Evolutionary conservation across 176 grass and related monocot genomes (phyloP), one percentile per base, ranked within the genome.

Genomic region (Oryza meridionalis): DNA sequence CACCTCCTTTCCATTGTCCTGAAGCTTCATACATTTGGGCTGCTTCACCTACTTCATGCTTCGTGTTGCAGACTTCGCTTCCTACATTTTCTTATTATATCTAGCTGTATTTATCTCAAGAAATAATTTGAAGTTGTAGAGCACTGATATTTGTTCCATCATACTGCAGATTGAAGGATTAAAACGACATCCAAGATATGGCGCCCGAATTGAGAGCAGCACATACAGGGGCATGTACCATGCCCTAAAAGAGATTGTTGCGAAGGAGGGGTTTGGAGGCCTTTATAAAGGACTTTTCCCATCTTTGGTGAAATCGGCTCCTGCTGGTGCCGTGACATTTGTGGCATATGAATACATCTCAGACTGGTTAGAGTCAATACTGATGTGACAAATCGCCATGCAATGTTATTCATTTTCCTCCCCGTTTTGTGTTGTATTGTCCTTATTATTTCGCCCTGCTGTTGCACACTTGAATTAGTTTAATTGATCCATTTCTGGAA

Each of bases 201-300:
- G 96, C 45, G 88, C 88, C 9, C 87, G 75, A 72, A 85, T 99
- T 82, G 96, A 96, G 53, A 94, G 51, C 59, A 82, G 85, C 25
- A 47, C 81, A 38, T 96, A 96, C 86, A 96, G 83, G 75, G 85
- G 83, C 84, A 99, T 99, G 91, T 92, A 89, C 81, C 91, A 96
- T 89, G 93, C 96, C 75, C 81, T 99, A 11, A 88, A 78, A 90
- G 89, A 94, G 75, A 99, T 99, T 73, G 32, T 99, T 53, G 61
- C 43, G 11, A 90, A 83, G 76, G 96, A 99, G 73, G 96, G 96
- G 9, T 71, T 84, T 61, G 77, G 88, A 65, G 93, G 91, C 50
- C 90, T 99, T 71, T 99, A 96, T 78, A 99, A 99, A 81, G 96
- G 96, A 43, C 92, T 99, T 76, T 84, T 96, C 51, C 96, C 96